phyloP scores from a whole-genome alignment of 257 asterid species.

The Ajuga chamaepitys region DNA sequence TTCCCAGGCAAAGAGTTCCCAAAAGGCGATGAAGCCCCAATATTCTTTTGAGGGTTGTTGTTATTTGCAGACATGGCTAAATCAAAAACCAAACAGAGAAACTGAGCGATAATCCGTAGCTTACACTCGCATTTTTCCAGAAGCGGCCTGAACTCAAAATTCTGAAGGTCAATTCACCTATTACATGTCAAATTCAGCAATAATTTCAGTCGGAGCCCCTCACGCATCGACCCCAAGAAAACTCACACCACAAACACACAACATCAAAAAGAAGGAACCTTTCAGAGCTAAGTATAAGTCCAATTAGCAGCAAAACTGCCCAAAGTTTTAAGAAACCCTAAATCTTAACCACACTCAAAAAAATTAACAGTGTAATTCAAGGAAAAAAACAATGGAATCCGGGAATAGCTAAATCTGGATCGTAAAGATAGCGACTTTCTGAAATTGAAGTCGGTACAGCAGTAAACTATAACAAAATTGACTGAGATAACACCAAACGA shows the following conservation, averaged over 20 bases:
- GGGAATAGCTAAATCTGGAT: conserved; percentile 6
- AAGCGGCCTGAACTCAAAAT: conserved; percentile 13
- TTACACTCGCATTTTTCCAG: conserved; percentile 14
- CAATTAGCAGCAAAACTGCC: not conserved
- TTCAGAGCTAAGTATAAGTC: conserved; percentile 3
- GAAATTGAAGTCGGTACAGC: not conserved
- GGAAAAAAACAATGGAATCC: not conserved
- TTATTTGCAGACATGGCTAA: conserved; percentile 72
- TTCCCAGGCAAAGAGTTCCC: conserved; percentile 64
- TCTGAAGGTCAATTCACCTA: not conserved
- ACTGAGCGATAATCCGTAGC: conserved; percentile 7
- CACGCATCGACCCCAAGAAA: not conserved
- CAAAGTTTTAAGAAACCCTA: conserved; percentile 22
- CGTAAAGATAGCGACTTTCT: not conserved
- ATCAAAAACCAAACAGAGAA: conserved; percentile 9
- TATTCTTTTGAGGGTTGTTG: conserved; percentile 62
- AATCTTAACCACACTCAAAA: conserved; percentile 8
- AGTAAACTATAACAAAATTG: conserved; percentile 1
- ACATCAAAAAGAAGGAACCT: not conserved
- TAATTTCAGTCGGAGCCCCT: conserved; percentile 3
- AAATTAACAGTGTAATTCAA: not conserved
- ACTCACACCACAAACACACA: not conserved
- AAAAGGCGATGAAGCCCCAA: conserved; percentile 79
- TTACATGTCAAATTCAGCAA: not conserved
- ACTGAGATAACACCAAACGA: conserved; percentile 3